Percentiles rank a stretch among this genome's conserved stretches.
These are phyloP conservation scores for Maudiozyma turicensis DNA, from an alignment of 805 yeast genomes.

Conservation along the genomic window DNA sequence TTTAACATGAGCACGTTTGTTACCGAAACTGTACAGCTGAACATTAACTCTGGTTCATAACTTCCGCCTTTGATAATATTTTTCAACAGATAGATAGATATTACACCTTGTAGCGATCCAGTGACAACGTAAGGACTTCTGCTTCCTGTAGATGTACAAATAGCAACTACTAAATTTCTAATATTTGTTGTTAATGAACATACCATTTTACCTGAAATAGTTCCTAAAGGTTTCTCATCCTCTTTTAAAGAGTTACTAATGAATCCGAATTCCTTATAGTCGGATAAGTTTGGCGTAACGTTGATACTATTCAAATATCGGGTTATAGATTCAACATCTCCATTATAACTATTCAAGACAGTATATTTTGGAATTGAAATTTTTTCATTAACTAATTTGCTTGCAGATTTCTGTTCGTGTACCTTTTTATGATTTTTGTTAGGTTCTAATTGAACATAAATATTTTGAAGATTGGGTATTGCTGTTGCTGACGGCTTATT, in stretches of 20 bases:
- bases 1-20: constrained; percentile 42
- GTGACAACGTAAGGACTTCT: constrained; percentile 60
- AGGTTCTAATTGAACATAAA: constrained; percentile 37
- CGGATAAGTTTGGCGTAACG: constrained; percentile 48
- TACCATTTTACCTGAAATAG: constrained; percentile 40
- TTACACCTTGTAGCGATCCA: constrained; percentile 63
- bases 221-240: constrained; percentile 11
- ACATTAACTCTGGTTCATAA: constrained; percentile 38
- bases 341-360: constrained; percentile 52
- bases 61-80: constrained; percentile 55
- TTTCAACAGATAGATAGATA: constrained; percentile 70
- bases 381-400: constrained; percentile 2
- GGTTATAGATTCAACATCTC: constrained; percentile 53
- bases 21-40: constrained; percentile 42
- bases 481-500: constrained; percentile 34
- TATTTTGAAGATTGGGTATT: constrained; percentile 32
- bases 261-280: constrained; percentile 61
- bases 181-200: constrained; percentile 56
- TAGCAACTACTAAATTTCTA: constrained; percentile 41
- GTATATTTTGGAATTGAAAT: constrained; percentile 26
- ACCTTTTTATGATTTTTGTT: constrained; percentile 7
- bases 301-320: constrained; percentile 44
- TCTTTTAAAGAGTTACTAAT: constrained; percentile 3
- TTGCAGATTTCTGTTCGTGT: neutral
- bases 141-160: constrained; percentile 42